Base-by-base conservation (phyloP, 192 early-diverging fungal genomes). In the Umbelopsis isabellina region DNA sequence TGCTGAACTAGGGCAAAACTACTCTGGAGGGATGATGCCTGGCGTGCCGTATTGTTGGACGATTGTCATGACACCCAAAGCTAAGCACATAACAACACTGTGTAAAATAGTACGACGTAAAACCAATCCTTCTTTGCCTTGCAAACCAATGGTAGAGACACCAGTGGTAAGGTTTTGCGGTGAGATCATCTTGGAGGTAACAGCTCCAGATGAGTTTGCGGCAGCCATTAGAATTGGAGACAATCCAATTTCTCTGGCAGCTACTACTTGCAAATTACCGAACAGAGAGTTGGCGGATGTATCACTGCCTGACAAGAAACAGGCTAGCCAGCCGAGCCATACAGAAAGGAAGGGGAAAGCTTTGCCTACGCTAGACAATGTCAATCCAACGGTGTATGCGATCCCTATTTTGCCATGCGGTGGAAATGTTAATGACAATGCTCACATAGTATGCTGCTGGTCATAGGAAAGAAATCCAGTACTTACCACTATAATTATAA, bases 131-230 rank as follows among this genome's bases (percentile, higher is more conserved):
- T 80, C 78, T 46, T 75, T 48, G 20, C 78, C 78, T 18, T 37
- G 67, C 18, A 80, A 37, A 23, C 78, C 78, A 65, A 80, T 80
- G 16, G 78, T 80, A 9, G 70, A 69, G 2, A 80, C 78, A 49
- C 78, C 78, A 0, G 78, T 80, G 35, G 74, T 80, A n/a, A 80
- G 65, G 15, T 80, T 80, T 61, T 80, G 78, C 27, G 78, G 78
- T 8, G 73, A 75, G 27, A 80, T 80, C 78, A 80, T 80, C 46
- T 80, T 80, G 9, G 69, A 71, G 9, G 66, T 69, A 47, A 80
- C 67, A 12, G 74, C 78, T 12, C 78, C 78, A 22, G 66, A 44
- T 6, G 74, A 75, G 37, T 80, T 80, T n/a, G 78, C 74, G 20
- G 71, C 51, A 21, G 78, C 78, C 78, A 80, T 80, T n/a, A 80